Conservation (phyloP, 106 monocot genomes). For the Apostasia ramifera region DNA sequence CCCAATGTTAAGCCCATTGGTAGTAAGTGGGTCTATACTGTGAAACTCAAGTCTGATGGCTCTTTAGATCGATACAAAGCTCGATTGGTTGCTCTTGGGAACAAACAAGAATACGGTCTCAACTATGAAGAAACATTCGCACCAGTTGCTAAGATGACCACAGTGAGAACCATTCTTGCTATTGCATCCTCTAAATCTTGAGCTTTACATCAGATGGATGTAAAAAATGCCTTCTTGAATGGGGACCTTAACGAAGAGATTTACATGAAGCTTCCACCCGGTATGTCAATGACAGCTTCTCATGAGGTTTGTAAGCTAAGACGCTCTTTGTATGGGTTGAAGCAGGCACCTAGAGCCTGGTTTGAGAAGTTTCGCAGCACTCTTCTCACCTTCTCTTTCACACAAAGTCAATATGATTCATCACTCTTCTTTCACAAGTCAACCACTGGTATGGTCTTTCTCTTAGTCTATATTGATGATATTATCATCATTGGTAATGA, state of each 20-base stretch:
- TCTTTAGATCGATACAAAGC: background rate
- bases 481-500: constrained; percentile 21
- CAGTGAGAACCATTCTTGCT: background rate
- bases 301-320: constrained; percentile 8
- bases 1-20: background rate
- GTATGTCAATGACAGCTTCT: background rate
- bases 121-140: constrained; percentile 5
- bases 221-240: too few species aligned
- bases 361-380: constrained; percentile 15
- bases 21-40: background rate
- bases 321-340: constrained; percentile 24
- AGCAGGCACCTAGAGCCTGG: constrained; percentile 32
- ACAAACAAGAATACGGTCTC: background rate
- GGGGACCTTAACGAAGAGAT: constrained; percentile 17
- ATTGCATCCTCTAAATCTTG: constrained; percentile 5
- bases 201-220: constrained; percentile 22
- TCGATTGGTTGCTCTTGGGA: background rate
- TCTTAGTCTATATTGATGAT: constrained; percentile 20
- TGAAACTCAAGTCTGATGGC: background rate
- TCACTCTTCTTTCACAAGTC: constrained; percentile 21
- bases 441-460: constrained; percentile 4
- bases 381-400: constrained; percentile 1
- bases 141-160: background rate
- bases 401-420: background rate
- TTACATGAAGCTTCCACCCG: constrained; percentile 19